Evolutionary conservation across 768 basidiomycete species (phyloP).

Genomic region (Naganishia vishniacii): DNA sequence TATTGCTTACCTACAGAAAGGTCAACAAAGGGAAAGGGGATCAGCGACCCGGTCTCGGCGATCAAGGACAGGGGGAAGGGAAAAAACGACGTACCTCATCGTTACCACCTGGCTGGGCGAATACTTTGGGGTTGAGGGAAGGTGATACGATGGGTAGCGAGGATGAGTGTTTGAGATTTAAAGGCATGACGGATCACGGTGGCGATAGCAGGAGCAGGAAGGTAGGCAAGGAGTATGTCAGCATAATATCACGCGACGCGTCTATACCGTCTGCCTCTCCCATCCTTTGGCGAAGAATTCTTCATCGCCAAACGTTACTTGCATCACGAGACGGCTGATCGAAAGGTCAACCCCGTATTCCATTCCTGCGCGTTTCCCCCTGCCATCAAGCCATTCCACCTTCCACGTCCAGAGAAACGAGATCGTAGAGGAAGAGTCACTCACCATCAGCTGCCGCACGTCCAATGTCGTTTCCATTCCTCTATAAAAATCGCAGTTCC

Average conservation of each 20-base stretch:
- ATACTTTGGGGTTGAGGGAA: conserved; percentile 43
- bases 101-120: conserved; percentile 40
- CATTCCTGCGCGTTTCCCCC: too few species aligned
- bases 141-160: conserved; percentile 46
- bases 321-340: not conserved
- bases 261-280: too few species aligned
- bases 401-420: not conserved
- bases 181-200: too few species aligned
- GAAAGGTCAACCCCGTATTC: too few species aligned
- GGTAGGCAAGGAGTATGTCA: not conserved
- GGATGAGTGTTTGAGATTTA: conserved; percentile 43
- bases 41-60: too few species aligned
- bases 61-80: too few species aligned
- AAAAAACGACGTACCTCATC: conserved; percentile 41
- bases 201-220: conserved; percentile 6
- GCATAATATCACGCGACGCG: too few species aligned
- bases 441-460: conserved; percentile 48
- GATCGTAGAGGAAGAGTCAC: conserved; percentile 23
- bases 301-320: not conserved
- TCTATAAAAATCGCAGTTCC: not conserved
- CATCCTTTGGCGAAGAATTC: too few species aligned
- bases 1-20: conserved; percentile 32
- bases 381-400: not conserved
- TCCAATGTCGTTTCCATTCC: conserved; percentile 40
- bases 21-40: not conserved